A percentile compares a stretch with the other conserved stretches of the same genome.
phyloP scores from a whole-genome alignment of 2,329 filamentous ascomycete species.

The Tetracladium maxilliforme region DNA sequence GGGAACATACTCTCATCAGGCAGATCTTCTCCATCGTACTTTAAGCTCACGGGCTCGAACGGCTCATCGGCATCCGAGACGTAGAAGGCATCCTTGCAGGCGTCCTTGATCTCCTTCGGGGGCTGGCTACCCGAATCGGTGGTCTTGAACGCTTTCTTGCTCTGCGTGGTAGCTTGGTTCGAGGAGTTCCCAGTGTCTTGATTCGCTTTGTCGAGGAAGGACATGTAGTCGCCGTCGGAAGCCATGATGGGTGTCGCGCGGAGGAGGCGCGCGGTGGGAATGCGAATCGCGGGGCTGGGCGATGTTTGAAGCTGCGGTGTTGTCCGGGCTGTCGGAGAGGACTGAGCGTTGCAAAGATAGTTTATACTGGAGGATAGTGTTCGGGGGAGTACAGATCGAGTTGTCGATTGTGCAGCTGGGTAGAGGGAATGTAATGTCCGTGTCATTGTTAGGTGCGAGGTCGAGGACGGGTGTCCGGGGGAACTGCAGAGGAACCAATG shows the following conservation, averaged over 20 bases:
- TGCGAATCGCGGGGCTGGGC: not conserved
- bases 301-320: conserved; percentile 3
- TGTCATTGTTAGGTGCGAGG: no score
- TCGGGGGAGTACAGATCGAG: no score
- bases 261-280: not conserved
- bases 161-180: conserved; percentile 10
- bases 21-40: conserved; percentile 37
- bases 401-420: no score
- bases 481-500: no score
- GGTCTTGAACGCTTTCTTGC: conserved; percentile 29
- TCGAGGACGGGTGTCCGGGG: no score
- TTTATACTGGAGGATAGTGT: conserved; percentile 16
- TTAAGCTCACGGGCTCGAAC: conserved; percentile 62
- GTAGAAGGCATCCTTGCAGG: conserved; percentile 48
- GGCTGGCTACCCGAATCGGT: conserved; percentile 39
- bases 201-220: conserved; percentile 82
- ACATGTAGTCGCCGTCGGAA: conserved; percentile 68
- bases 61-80: conserved; percentile 74
- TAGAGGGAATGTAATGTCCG: no score
- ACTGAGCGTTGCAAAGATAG: no score
- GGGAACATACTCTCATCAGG: conserved; percentile 43
- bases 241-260: conserved; percentile 44
- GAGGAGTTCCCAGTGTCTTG: conserved; percentile 32
- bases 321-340: conserved; percentile 4
- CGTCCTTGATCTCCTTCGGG: conserved; percentile 39